Percentiles rank a stretch among this genome's conserved stretches.
phyloP scores from a whole-genome alignment of 2,329 filamentous ascomycete species.

The Phymatotrichopsis omnivora region DNA sequence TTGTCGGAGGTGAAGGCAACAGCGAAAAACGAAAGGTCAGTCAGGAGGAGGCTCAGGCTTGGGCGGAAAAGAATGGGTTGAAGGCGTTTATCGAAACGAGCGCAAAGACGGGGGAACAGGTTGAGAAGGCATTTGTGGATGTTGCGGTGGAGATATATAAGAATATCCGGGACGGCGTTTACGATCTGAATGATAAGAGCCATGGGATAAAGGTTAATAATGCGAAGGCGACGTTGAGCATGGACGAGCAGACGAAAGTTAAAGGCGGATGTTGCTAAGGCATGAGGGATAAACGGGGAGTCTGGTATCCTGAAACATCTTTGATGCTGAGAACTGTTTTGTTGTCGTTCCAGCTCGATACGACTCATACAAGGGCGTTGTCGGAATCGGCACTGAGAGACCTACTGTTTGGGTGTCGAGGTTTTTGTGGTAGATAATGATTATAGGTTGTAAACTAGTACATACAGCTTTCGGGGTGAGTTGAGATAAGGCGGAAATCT shows the following conservation, averaged over 20 bases:
- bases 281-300: neutral
- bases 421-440: too few species aligned
- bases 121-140: conserved; percentile 85
- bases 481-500: too few species aligned
- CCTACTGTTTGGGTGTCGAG: too few species aligned
- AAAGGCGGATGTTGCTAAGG: conserved; percentile 24
- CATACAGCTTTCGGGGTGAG: too few species aligned
- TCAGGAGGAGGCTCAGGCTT: conserved; percentile 72
- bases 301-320: too few species aligned
- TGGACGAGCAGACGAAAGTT: conserved; percentile 23
- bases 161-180: conserved; percentile 90
- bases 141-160: conserved; percentile 93
- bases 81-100: conserved; percentile 93
- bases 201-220: conserved; percentile 67
- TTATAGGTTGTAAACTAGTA: too few species aligned
- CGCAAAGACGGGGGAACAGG: conserved; percentile 88
- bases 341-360: too few species aligned
- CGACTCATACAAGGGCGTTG: too few species aligned
- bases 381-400: too few species aligned
- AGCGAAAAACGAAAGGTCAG: conserved; percentile 62
- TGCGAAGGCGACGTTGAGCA: conserved; percentile 33
- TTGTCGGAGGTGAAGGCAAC: conserved; percentile 45
- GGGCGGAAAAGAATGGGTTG: conserved; percentile 76
- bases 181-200: conserved; percentile 85
- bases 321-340: too few species aligned